A percentile compares a stretch with the other conserved stretches of the same genome.
phyloP scores from a whole-genome alignment of 78 protist genomes.

The Neovahlkampfia damariscottae region DNA sequence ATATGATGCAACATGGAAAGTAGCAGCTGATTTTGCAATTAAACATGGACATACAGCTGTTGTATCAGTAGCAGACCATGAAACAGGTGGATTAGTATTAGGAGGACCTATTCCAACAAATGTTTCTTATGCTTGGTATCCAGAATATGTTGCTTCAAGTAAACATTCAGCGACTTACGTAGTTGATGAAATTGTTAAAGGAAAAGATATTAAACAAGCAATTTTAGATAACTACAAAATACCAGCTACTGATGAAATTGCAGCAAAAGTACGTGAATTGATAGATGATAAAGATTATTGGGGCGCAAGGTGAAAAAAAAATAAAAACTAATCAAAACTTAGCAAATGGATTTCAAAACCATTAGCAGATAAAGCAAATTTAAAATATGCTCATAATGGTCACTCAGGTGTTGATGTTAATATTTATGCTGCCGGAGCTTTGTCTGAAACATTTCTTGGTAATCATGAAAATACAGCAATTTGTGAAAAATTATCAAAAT shows the following conservation, averaged over 20 bases:
- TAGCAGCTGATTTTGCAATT: slow-evolving; percentile 27
- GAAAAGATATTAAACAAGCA: background rate
- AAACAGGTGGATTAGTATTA: slow-evolving; percentile 51
- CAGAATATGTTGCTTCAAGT: background rate
- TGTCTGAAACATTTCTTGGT: background rate
- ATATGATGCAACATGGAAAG: slow-evolving; percentile 26
- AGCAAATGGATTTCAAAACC: too few species aligned
- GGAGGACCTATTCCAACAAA: background rate
- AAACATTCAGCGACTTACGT: background rate
- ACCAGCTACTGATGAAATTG: background rate
- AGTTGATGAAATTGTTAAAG: background rate
- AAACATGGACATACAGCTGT: slow-evolving; percentile 40
- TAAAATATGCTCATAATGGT: too few species aligned
- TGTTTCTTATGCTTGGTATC: background rate
- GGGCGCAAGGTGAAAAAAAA: background rate
- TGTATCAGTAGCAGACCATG: slow-evolving; percentile 49
- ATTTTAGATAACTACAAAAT: background rate
- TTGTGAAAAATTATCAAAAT: too few species aligned
- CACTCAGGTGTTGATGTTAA: background rate
- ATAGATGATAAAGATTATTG: background rate
- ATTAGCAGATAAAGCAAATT: too few species aligned
- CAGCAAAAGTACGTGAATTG: background rate
- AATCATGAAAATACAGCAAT: background rate
- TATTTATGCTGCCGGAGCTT: background rate
- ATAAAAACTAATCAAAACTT: too few species aligned